Percentiles rank a stretch among this genome's conserved stretches.
Conservation (phyloP, 495 filamentous ascomycete genomes). For the Barbatosphaeria neglecta region DNA sequence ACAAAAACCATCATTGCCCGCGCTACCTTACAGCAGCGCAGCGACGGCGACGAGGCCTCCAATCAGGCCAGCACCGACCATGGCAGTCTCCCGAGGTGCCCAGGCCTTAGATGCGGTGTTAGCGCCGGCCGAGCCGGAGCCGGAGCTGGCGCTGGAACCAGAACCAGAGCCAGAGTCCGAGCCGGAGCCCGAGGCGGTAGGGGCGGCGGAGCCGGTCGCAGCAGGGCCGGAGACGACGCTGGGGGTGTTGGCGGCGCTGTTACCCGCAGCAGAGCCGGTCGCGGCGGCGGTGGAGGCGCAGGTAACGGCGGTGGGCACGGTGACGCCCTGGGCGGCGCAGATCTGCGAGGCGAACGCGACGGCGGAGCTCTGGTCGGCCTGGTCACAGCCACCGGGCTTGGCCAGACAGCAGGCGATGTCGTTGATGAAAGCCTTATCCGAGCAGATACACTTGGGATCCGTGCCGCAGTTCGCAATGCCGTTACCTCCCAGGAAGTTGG, state of each 20-base stretch:
- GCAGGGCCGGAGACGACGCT: background rate
- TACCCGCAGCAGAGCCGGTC: constrained; percentile 7
- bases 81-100: background rate
- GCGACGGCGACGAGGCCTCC: background rate
- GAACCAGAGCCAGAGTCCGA: background rate
- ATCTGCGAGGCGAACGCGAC: constrained; percentile 21
- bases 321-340: constrained; percentile 22
- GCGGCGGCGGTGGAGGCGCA: constrained; percentile 18
- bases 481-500: constrained; percentile 27
- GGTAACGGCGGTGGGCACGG: constrained; percentile 19
- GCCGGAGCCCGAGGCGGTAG: background rate
- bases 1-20: too few relatives aligned
- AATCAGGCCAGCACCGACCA: background rate
- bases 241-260: constrained; percentile 3
- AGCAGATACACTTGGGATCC: constrained; percentile 61
- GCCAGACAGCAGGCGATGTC: constrained; percentile 58
- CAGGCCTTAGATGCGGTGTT: background rate
- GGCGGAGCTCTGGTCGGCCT: constrained; percentile 38
- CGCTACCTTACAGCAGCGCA: background rate
- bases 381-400: constrained; percentile 30
- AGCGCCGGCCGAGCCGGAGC: constrained; percentile 7
- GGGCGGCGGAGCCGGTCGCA: constrained; percentile 1
- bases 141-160: constrained; percentile 8
- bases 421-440: constrained; percentile 42
- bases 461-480: constrained; percentile 41